These are phyloP conservation scores for Pezizomycotina sp. DNA, from an alignment of 2,329 filamentous ascomycete genomes.

Conservation along the genomic window DNA sequence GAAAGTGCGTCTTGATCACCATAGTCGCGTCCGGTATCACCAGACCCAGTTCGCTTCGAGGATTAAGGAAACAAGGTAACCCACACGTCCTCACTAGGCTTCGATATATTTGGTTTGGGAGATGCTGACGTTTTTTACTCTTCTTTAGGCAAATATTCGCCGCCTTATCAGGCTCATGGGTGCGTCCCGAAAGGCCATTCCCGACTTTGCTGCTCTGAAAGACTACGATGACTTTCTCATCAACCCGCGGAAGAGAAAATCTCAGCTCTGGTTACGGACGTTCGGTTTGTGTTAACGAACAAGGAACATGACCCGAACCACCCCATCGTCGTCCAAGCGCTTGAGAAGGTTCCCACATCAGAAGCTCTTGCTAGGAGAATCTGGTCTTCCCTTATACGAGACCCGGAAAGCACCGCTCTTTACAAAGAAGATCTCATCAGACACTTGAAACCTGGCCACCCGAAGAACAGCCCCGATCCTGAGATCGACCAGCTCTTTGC, in stretches of 20 bases:
- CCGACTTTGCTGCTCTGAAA: constrained; percentile 2
- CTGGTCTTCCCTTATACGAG: constrained; percentile 95
- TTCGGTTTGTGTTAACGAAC: constrained; percentile 6
- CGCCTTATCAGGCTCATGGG: no score
- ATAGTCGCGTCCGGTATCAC: constrained; percentile 71
- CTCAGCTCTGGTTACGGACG: neutral
- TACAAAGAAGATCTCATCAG: constrained; percentile 71
- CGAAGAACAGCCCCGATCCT: neutral
- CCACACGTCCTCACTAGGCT: constrained; percentile 63
- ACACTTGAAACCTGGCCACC: no score
- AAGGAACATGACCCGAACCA: constrained; percentile 30
- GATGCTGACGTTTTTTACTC: neutral
- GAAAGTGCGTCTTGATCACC: constrained; percentile 62
- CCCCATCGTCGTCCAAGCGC: constrained; percentile 70
- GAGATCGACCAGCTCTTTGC: constrained; percentile 42
- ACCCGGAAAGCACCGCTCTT: constrained; percentile 57
- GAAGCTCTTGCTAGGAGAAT: constrained; percentile 68
- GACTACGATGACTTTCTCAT: constrained; percentile 5
- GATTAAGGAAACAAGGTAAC: constrained; percentile 81
- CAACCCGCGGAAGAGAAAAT: neutral
- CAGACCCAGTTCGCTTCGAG: constrained; percentile 63
- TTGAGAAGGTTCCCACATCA: constrained; percentile 67
- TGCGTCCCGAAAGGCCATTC: no score
- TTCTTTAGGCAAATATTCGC: neutral
- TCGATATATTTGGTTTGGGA: constrained; percentile 33